Base-by-base conservation (phyloP, 441 rosid species). In the Biscutella laevigata region DNA sequence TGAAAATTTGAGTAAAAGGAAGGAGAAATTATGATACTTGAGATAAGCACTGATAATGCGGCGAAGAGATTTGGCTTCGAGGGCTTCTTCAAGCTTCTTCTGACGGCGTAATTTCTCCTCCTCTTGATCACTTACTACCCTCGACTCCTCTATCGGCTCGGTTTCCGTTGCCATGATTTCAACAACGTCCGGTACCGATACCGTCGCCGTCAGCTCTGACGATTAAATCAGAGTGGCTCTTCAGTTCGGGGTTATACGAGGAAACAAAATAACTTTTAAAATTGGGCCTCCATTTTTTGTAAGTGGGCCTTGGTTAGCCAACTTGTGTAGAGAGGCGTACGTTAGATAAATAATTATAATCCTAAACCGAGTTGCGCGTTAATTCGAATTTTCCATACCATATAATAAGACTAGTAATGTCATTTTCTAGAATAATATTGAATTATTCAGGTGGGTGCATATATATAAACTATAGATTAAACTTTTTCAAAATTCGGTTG, bases 11-110 rank as follows among this genome's bases (percentile, higher is more conserved):
- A 41, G 27, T 28, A 12, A 11, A 32, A 9, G 25, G 1, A n/a
- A n/a, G 43, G 4, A 6, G 15, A 28, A 26, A 15, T 37, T 4
- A 5, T 52, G 35, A 46, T 70, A 88, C 98, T 92, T 86, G 78
- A 88, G 88, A 57, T 82, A 92, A 65, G 99, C 97, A 57, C 86
- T 82, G 67, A 88, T 79, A 54, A 88, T 92, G 57, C 95, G 96
- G 55, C 96, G 66, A 17, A 92, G 99, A 55, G 99, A 92, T 73
- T 88, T 74, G 74, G 84, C 86, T 73, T 88, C 99, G 29, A 88
- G 89, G 36, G 84, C 95, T 73, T 88, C 99, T 72, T 92, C 97
- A 37, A 83, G 81, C 76, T 66, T 84, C 63, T 84, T 72, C 65
- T 74, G 86, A 40, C 86, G 95, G 15, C 52, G 72, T 36, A 74